Evolutionary conservation across 257 asterid genomes (phyloP), one percentile per base, ranked within the genome.

Genomic region (Nicotiana benthamiana): DNA sequence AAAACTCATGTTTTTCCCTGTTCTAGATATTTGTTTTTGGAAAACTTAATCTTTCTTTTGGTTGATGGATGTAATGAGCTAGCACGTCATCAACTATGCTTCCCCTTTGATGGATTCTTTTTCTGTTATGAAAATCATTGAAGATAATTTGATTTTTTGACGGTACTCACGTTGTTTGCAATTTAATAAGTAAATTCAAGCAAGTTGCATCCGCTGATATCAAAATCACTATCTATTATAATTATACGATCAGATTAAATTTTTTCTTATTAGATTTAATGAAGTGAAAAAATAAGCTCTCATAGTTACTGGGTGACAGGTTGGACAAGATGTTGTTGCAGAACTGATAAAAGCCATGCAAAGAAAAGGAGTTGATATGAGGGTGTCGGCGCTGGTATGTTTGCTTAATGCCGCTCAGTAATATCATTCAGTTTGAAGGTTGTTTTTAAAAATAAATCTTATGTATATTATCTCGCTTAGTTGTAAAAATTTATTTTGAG

Each of bases 341-440:
- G 92, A 85, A 81, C 83, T 92, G 80, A 80, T 89, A 54, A 85
- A 87, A 67, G 97, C 97, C 52, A 75, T 92, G 91, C 70, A 90
- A 81, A 88, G 93, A 76, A 86, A 86, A 84, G 91, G 92, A 24
- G 82, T 88, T 27, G 92, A 89, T 20, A 89, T 90, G 93, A 88
- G 91, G 5, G 97, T 92, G 64, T 87, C 93, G 51, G 97, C 94
- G n/a, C 84, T 92, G 86, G 97, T 92, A 82, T 82, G 89, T 79
- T 66, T 67, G 16, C 51, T 46, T 30, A 36, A 65, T 56, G 20
- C 68, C 30, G 4, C 24, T 72, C 60, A 53, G 53, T 52, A 51
- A 34, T 26, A 48, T 36, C 26, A 57, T 34, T 74, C 43, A 15
- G 26, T 46, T 48, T 48, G 40, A 74, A 48, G 17, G 79, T 57